Base-by-base conservation (phyloP, 2,329 filamentous ascomycete genomes). In the Tolypocladium sp. region DNA sequence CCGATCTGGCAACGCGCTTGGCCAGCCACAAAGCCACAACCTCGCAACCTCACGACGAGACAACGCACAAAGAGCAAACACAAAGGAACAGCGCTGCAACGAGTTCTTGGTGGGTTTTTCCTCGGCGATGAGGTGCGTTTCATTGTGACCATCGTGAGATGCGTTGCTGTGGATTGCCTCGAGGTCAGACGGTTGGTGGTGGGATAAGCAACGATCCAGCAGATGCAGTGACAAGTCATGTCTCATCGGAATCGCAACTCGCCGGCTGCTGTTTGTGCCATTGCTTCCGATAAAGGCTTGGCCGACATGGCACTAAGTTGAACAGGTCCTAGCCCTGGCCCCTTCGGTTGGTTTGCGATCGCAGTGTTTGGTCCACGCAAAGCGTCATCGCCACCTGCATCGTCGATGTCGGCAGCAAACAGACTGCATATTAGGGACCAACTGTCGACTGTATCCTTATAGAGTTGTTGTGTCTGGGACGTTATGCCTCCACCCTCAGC, bases 1-100 rank as follows among this genome's bases (percentile, higher is more conserved):
- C 65, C 57, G 62, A 67, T 63, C 35, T 53, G 66, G 66, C 38
- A 66, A 64, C 44, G 40, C 40, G 55, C 55, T 15, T 6, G 37
- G 3, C n/a, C 27, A 49, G n/a, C 55, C 55, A 22, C 40, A 49
- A n/a, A 27, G 35, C 53, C 35, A 20, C 49, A 15, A 22, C 10
- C 1, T 20, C 2, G 6, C 20, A 35, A 6, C 27, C 44, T 30
- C 13, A 4, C 8, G 30, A 30, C 6, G 3, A 8, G 30, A 35
- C 1, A n/a, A 9, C 17, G 7, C 20, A 42, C 20, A 22, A 22
- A 9, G 22, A 30, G 3, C 15, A 4, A 17, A 41, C 6, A 17
- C 27, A 12, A 20, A 35, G 49, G 2, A 7, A 33, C 27, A n/a
- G 3, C 41, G n/a, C n/a, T 42, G 20, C 41, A 22, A 10, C 1